These are phyloP conservation scores for Neonectria punicea DNA, from an alignment of 2,329 filamentous ascomycete species.

Conservation along the genomic window DNA sequence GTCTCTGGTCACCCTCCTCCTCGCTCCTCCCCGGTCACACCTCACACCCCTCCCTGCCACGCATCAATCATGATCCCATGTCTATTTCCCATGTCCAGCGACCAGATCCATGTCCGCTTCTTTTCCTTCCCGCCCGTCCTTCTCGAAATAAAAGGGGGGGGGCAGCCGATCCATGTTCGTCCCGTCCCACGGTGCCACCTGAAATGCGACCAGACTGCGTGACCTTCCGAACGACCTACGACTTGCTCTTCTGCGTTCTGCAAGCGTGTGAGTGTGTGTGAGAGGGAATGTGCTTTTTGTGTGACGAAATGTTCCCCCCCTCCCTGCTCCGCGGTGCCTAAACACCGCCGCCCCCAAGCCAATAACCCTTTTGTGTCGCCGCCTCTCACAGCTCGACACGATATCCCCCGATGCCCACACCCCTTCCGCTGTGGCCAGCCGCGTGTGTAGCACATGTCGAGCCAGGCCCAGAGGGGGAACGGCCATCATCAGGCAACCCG, in stretches of 20 bases:
- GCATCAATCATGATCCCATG: slow-evolving; percentile 13
- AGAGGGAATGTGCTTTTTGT: background rate
- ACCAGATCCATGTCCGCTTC: slow-evolving; percentile 22
- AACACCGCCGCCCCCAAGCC: slow-evolving; percentile 11
- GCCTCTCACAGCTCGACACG: slow-evolving; percentile 50
- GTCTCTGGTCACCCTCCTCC: background rate
- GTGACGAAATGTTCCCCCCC: background rate
- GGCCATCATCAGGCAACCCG: slow-evolving; percentile 1
- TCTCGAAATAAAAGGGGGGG: slow-evolving; percentile 17
- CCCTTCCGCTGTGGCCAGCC: background rate
- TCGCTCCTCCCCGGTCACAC: background rate
- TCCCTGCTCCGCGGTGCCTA: background rate
- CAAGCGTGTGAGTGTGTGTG: background rate
- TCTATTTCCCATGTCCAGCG: slow-evolving; percentile 11
- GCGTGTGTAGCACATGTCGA: slow-evolving; percentile 40
- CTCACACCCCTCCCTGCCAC: slow-evolving; percentile 10
- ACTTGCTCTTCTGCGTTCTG: background rate
- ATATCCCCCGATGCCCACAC: slow-evolving; percentile 29
- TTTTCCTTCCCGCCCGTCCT: slow-evolving; percentile 15
- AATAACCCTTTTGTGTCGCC: slow-evolving; percentile 27
- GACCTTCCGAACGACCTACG: background rate
- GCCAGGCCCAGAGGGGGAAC: background rate
- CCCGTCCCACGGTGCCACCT: background rate
- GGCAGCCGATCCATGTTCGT: slow-evolving; percentile 2
- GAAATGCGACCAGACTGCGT: slow-evolving; percentile 1